phyloP scores from a whole-genome alignment of 441 rosid species.

The Erodium moschatum region DNA sequence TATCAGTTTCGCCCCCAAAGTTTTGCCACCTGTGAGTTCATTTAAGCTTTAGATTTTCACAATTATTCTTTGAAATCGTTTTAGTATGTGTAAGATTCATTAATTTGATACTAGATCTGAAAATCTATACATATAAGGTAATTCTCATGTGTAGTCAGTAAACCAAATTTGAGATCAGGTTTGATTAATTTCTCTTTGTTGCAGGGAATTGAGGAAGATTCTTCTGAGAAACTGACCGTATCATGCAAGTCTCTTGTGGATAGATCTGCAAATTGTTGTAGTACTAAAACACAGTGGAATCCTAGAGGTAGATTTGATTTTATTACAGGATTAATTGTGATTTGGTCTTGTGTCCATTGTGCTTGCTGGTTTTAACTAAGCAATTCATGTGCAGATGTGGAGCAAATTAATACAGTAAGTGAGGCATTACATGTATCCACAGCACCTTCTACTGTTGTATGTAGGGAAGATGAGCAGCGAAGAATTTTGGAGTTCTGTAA shows the following conservation, averaged over 20 bases:
- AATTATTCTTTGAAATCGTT: not conserved
- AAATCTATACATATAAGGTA: not conserved
- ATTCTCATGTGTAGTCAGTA: not conserved
- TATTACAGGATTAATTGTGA: too few species aligned
- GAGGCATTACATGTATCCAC: slow-evolving; percentile 61
- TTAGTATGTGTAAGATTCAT: not conserved
- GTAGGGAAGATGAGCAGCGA: slow-evolving; percentile 61
- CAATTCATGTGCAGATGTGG: slow-evolving; percentile 32
- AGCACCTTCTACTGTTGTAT: slow-evolving; percentile 44
- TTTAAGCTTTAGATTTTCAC: not conserved
- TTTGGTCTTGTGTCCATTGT: not conserved
- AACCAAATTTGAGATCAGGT: not conserved
- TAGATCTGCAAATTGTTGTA: slow-evolving; percentile 20
- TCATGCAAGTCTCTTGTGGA: slow-evolving; percentile 26
- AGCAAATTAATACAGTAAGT: slow-evolving; percentile 48
- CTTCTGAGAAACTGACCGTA: slow-evolving; percentile 13
- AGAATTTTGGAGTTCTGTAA: slow-evolving; percentile 54
- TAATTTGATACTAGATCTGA: not conserved
- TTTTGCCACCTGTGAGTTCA: slow-evolving; percentile 26
- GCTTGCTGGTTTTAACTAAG: slow-evolving; percentile 3
- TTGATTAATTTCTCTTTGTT: slow-evolving; percentile 1
- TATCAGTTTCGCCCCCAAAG: slow-evolving; percentile 30
- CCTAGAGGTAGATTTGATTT: slow-evolving; percentile 42
- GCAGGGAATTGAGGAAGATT: slow-evolving; percentile 36
- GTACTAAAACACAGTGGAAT: slow-evolving; percentile 38